These are phyloP conservation scores for Huntiella decipiens DNA, from an alignment of 2,329 filamentous ascomycete species.

Conservation along the genomic window DNA sequence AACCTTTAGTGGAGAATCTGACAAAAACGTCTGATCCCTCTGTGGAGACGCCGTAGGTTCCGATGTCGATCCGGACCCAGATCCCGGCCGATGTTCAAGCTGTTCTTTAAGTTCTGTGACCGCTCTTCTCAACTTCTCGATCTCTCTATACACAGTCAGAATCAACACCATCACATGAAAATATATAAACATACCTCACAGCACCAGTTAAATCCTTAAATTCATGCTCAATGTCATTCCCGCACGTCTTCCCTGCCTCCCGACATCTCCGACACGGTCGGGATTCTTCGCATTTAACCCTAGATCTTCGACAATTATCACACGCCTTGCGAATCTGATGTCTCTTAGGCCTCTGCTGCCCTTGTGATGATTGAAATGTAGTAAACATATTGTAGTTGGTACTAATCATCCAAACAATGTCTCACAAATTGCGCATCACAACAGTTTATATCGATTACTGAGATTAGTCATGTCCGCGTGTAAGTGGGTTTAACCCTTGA, in stretches of 20 bases:
- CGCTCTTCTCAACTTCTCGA: constrained; percentile 5
- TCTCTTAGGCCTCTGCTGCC: constrained; percentile 2
- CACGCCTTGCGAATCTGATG: constrained; percentile 9
- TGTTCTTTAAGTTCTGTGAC: constrained; percentile 1
- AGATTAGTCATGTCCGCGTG: too few species aligned
- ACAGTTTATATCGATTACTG: too few species aligned
- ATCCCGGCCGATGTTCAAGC: not conserved
- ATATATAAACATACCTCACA: not conserved
- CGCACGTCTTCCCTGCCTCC: constrained; percentile 2
- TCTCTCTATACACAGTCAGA: constrained; percentile 3
- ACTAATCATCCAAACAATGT: too few species aligned
- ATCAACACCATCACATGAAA: not conserved
- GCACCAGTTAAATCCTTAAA: not conserved
- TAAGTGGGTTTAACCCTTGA: too few species aligned
- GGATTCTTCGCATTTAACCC: constrained; percentile 6
- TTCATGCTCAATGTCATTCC: constrained; percentile 8
- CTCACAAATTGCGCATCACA: too few species aligned
- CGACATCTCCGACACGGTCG: constrained; percentile 6
- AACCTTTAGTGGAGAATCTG: constrained; percentile 5
- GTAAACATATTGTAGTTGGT: too few species aligned
- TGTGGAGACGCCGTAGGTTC: not conserved
- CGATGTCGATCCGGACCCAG: not conserved
- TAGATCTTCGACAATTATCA: constrained; percentile 5
- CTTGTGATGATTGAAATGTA: too few species aligned
- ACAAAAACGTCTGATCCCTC: not conserved